Evolutionary conservation across 2,329 filamentous ascomycete species (phyloP), one percentile per base, ranked within the genome.

Genomic region (Trichoderma gracile): DNA sequence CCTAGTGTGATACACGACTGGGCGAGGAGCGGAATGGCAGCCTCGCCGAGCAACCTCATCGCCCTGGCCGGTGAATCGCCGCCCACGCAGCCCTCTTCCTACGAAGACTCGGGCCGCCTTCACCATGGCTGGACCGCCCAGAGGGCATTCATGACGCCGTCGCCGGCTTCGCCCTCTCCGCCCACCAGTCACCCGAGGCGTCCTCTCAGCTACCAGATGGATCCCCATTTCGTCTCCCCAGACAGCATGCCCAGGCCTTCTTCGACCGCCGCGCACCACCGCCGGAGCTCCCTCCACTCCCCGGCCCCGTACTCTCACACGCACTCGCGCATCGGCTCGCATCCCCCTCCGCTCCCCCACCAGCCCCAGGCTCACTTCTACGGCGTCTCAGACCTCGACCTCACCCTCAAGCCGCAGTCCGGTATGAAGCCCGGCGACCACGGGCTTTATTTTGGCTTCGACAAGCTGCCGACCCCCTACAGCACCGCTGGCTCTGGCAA

Each of bases 361-460:
- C 85, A 92, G 65, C 84, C 88, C 1, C 91, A 93, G 74, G 77
- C 90, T 19, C 90, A 93, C 77, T 94, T 91, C 75, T 93, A 92
- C 73, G 84, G 88, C 50, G 83, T 87, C 0, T 89, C 90, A 0
- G 89, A 93, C 68, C 81, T 93, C 38, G 89, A 94, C 69, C 80
- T 93, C 30, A 88, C 92, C 68, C 80, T 89, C 54, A 78, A 82
- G 61, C 76, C 79, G 17, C 80, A 79, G 49, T 78, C 82, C 19
- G 84, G 84, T 10, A 79, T 89, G 71, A 83, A 83, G 68, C 84
- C 88, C 2, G 88, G 88, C 3, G 86, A 89, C 43, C 84, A 84
- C 50, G 91, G 90, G 8, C 92, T 90, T 69, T 91, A 89, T 73
- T 95, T 92, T 73, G 88, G 89, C 6, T 93, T 96, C 71, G 93